These are phyloP conservation scores for Penicillium flavigenum DNA, from an alignment of 495 filamentous ascomycete species.

Conservation along the genomic window DNA sequence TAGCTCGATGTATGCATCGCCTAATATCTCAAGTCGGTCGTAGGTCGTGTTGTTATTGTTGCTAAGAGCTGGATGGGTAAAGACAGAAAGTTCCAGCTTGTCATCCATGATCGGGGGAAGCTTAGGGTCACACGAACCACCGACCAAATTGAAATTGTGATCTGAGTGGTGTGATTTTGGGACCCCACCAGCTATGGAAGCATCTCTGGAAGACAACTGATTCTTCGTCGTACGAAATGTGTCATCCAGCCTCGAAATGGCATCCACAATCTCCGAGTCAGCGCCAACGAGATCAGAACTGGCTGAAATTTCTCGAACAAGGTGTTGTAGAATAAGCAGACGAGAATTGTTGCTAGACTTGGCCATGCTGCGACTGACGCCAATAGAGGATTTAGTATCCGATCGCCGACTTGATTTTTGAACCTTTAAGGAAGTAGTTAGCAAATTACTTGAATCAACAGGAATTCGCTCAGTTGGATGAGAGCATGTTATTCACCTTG, in stretches of 20 bases:
- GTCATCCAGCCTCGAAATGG: slow-evolving; percentile 23
- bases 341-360: slow-evolving; percentile 8
- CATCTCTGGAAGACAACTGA: not conserved
- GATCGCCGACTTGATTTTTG: not conserved
- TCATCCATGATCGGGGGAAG: slow-evolving; percentile 60
- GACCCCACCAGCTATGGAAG: not conserved
- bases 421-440: not conserved
- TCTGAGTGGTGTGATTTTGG: not conserved
- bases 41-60: slow-evolving; percentile 46
- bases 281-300: slow-evolving; percentile 12
- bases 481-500: slow-evolving; percentile 1
- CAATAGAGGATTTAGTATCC: not conserved
- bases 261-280: slow-evolving; percentile 26
- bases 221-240: slow-evolving; percentile 21
- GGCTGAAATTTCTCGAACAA: slow-evolving; percentile 25
- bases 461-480: not conserved
- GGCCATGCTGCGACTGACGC: not conserved
- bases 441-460: not conserved
- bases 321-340: slow-evolving; percentile 15
- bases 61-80: slow-evolving; percentile 61
- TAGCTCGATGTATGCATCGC: slow-evolving; percentile 72
- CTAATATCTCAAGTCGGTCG: slow-evolving; percentile 72
- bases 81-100: slow-evolving; percentile 57
- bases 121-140: slow-evolving; percentile 35
- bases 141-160: not conserved